Percentiles rank a stretch among this genome's conserved stretches.
phyloP scores from a whole-genome alignment of 2,329 filamentous ascomycete genomes.

The Chrysoporthe austroafricana region DNA sequence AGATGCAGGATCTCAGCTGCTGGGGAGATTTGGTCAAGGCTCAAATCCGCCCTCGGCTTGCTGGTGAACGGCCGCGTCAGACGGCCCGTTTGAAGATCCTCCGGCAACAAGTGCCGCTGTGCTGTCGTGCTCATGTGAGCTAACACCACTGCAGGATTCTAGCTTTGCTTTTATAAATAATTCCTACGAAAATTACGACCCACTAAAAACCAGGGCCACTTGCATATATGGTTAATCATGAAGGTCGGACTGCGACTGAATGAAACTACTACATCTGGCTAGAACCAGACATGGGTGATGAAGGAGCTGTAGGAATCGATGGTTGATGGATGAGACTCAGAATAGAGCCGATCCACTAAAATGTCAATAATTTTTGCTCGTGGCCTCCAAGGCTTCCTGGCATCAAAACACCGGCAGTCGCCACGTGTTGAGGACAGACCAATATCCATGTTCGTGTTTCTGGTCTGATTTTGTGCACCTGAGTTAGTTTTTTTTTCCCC shows the following conservation, averaged over 20 bases:
- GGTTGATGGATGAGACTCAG: background rate
- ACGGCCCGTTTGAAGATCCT: slow-evolving; percentile 3
- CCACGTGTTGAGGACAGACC: background rate
- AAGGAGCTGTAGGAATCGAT: background rate
- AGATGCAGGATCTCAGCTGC: background rate
- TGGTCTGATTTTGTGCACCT: background rate
- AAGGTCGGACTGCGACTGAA: background rate
- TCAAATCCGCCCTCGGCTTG: background rate
- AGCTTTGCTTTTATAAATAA: background rate
- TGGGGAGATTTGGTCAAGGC: background rate
- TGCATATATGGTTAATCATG: background rate
- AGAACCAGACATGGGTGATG: background rate
- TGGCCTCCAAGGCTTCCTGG: background rate
- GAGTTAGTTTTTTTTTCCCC: too few species aligned
- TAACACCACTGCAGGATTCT: slow-evolving; percentile 1
- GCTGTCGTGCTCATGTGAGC: slow-evolving; percentile 4
- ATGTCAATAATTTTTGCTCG: background rate
- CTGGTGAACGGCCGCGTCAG: background rate
- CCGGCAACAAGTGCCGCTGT: slow-evolving; percentile 1
- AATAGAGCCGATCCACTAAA: background rate
- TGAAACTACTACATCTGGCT: background rate
- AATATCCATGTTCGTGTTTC: background rate
- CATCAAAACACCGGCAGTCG: background rate
- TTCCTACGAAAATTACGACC: background rate
- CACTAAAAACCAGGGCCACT: background rate